Evolutionary conservation across 2,329 filamentous ascomycete genomes (phyloP).

Genomic region (Botryosphaeria dothidea): DNA sequence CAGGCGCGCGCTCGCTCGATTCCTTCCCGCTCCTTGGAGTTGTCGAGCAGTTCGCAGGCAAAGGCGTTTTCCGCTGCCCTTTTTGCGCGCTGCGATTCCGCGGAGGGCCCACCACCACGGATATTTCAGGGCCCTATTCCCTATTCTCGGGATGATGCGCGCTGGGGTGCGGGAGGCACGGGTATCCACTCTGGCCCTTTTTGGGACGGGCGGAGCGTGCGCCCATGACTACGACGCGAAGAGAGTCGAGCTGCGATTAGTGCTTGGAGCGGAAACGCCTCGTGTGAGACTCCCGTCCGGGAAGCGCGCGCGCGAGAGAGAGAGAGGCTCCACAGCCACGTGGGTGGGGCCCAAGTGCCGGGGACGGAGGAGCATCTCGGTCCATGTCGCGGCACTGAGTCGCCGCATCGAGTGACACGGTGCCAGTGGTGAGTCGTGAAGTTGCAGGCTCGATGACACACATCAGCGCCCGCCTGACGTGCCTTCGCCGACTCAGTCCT

Average conservation of each 20-base stretch:
- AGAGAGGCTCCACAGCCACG: background rate
- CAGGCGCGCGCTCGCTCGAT: no score
- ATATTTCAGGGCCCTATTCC: background rate
- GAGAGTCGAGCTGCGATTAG: no score
- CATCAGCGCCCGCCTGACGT: background rate
- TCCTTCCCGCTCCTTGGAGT: background rate
- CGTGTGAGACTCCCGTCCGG: no score
- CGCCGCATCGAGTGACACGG: background rate
- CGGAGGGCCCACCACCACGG: background rate
- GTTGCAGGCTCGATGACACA: background rate
- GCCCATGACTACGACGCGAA: background rate
- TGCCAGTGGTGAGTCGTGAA: background rate
- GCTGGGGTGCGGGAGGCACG: no score
- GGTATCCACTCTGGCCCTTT: no score
- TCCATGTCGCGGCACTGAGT: background rate
- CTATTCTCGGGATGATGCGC: background rate
- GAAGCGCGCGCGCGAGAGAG: no score
- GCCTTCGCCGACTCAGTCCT: background rate
- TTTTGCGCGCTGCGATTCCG: no score
- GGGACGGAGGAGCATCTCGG: background rate
- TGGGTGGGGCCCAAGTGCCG: slow-evolving; percentile 1
- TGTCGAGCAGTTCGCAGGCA: background rate
- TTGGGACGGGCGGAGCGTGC: no score
- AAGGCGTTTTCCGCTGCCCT: slow-evolving; percentile 2
- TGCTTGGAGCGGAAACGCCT: no score